Base-by-base conservation (phyloP, 1,284 basidiomycete genomes). In the Melanopsichium pennsylvanicum region DNA sequence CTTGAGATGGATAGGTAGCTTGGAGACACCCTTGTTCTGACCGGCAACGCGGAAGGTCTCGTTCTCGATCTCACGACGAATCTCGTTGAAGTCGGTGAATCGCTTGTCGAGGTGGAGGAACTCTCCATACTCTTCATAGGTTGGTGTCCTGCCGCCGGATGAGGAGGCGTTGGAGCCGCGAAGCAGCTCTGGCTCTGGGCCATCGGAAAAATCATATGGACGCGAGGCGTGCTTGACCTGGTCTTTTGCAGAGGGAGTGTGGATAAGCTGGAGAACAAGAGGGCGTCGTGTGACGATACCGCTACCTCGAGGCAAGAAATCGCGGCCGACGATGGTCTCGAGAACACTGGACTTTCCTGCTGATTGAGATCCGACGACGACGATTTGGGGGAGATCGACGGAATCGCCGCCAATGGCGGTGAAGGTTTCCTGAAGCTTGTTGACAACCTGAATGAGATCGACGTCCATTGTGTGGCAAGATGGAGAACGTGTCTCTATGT, bases 11-110 rank as follows among this genome's bases (percentile, higher is more conserved):
- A 97, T 97, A 5, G 95, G 94, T 50, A 97, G 83, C 82, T 94
- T 94, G 84, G 91, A 94, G 61, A 98, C 90, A 47, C 96, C 95
- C 84, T 97, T 99, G 84, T 98, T 98, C 85, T 97, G 94, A 0
- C 95, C 95, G 0, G 96, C 95, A 23, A 99, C 95, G 37, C 95
- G 86, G 82, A 90, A 94, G 2, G 96, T 98, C 85, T 99, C 96
- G 81, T 93, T 91, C 83, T 98, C 95, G 69, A 99, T 98, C 84
- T 99, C 96, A 70, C 90, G 90, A 32, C 93, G 86, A 71, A 98
- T 91, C 75, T 97, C 94, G 48, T 87, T 85, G 80, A 96, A 97
- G 80, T 97, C 94, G 39, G 92, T 94, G 83, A 95, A 97, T 43
- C 91, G 88, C 81, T 92, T 92, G 86, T 97, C 93, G 64, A 95